A percentile compares a stretch with the other conserved stretches of the same genome.
Conservation (phyloP, 768 basidiomycete species). For the Sistotremastrum suecicum region DNA sequence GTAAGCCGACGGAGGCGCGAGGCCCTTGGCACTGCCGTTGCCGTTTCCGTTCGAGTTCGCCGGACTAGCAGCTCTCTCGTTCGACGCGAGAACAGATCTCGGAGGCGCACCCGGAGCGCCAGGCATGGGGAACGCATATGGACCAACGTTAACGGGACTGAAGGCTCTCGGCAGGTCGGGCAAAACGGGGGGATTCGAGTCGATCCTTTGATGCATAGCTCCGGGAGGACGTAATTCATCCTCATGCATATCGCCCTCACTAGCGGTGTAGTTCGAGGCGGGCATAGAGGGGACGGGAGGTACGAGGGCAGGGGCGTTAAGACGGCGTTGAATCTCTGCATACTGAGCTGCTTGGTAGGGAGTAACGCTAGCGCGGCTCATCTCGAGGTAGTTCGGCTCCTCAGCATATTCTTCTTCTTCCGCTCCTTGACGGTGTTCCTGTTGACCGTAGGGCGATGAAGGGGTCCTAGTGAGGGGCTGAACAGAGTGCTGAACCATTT, state of each 20-base stretch:
- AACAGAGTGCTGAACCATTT: no score
- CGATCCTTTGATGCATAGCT: constrained; percentile 10
- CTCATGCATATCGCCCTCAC: no score
- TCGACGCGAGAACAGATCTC: no score
- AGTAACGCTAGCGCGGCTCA: constrained; percentile 53
- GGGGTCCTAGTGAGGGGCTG: no score
- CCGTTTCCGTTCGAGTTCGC: constrained; percentile 12
- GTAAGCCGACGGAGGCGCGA: neutral
- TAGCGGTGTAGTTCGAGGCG: constrained; percentile 12
- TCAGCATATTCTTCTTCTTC: no score
- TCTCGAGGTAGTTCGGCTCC: constrained; percentile 37
- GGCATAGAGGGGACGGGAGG: constrained; percentile 11
- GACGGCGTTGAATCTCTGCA: constrained; percentile 46
- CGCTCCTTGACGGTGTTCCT: no score
- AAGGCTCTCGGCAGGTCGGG: constrained; percentile 1
- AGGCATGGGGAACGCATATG: constrained; percentile 3
- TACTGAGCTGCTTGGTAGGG: constrained; percentile 69
- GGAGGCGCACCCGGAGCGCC: constrained; percentile 10
- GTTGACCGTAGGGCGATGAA: no score
- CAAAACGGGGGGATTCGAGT: constrained; percentile 6
- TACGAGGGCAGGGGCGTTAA: constrained; percentile 24
- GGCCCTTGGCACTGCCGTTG: neutral
- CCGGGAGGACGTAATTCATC: constrained; percentile 2
- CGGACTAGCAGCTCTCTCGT: constrained; percentile 18
- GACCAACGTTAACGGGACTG: neutral